Conservation (phyloP, 177 flowering plant species). For the Vitis hybrid region DNA sequence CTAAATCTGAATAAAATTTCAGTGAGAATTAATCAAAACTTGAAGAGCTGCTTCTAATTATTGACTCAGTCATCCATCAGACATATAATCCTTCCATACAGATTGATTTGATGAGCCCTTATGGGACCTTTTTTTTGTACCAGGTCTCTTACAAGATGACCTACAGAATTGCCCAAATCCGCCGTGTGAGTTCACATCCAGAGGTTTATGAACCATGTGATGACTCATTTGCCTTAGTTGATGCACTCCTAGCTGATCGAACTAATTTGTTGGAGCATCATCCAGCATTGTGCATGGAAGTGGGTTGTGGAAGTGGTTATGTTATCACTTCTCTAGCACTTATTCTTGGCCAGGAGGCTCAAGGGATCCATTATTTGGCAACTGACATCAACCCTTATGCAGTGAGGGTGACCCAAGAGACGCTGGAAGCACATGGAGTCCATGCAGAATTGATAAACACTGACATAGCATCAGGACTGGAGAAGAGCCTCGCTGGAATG, state of each 20-base stretch:
- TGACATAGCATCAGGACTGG: conserved; percentile 68
- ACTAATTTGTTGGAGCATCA: conserved; percentile 53
- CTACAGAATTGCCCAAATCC: conserved; percentile 66
- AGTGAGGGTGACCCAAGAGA: conserved; percentile 53
- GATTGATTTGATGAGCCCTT: too few relatives aligned
- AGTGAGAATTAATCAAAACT: too few relatives aligned
- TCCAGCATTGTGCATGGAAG: conserved; percentile 74
- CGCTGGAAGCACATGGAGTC: conserved; percentile 76
- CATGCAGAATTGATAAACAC: conserved; percentile 70
- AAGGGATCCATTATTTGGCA: conserved; percentile 59
- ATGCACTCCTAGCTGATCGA: conserved; percentile 83
- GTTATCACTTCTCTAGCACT: conserved; percentile 86
- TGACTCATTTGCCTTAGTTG: conserved; percentile 91
- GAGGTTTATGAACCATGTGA: conserved; percentile 98
- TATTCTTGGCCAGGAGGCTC: conserved; percentile 52
- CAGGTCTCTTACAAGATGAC: conserved; percentile 29
- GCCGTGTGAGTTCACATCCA: conserved; percentile 75
- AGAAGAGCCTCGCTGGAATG: conserved; percentile 47
- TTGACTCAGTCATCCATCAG: too few relatives aligned
- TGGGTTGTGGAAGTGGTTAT: conserved; percentile 97
- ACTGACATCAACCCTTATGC: conserved; percentile 88
- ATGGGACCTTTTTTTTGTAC: too few relatives aligned
- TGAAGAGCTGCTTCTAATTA: too few relatives aligned
- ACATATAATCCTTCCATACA: too few relatives aligned
- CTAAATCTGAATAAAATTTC: too few relatives aligned